A percentile compares a stretch with the other conserved stretches of the same genome.
phyloP scores from a whole-genome alignment of 352 stramenopile genomes.

The Phytophthora syringae region DNA sequence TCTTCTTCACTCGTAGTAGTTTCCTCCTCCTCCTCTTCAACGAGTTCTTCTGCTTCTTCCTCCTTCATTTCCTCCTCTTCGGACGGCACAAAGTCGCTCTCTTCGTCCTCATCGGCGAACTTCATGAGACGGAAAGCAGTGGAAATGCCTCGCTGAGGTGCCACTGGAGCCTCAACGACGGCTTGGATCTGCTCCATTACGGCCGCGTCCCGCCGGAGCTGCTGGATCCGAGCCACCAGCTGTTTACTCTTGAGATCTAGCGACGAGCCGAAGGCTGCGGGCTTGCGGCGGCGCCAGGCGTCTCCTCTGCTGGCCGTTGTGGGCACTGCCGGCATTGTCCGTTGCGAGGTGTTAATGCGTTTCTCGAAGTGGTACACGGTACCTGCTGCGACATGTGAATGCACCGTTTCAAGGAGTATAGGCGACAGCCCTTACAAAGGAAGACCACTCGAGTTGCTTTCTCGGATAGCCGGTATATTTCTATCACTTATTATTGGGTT shows the following conservation, averaged over 20 bases:
- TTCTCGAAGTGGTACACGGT: slow-evolving; percentile 5
- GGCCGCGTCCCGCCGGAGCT: not conserved
- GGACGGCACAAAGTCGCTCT: slow-evolving; percentile 42
- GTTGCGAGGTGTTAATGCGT: slow-evolving; percentile 15
- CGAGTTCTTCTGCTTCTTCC: slow-evolving; percentile 21
- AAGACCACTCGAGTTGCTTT: not conserved
- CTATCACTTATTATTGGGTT: too few relatives aligned
- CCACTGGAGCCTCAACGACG: not conserved
- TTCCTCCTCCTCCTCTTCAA: slow-evolving; percentile 12
- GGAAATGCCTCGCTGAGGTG: not conserved
- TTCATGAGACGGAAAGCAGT: slow-evolving; percentile 26
- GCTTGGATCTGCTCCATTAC: slow-evolving; percentile 13
- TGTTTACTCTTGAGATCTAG: not conserved
- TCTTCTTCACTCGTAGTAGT: slow-evolving; percentile 34
- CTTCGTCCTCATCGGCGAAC: slow-evolving; percentile 31
- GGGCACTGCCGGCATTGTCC: slow-evolving; percentile 32
- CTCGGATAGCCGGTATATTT: too few relatives aligned
- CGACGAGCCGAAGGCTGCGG: not conserved
- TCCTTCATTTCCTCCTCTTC: slow-evolving; percentile 30
- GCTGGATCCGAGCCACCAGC: not conserved
- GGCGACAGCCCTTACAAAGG: not conserved
- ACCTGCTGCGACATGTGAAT: not conserved
- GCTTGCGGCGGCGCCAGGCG: slow-evolving; percentile 16
- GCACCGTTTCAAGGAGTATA: not conserved
- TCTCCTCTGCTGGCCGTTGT: slow-evolving; percentile 19